A percentile compares a stretch with the other conserved stretches of the same genome.
Evolutionary conservation across 768 basidiomycete species (phyloP).

Genomic region (Leucocoprinus sp.): DNA sequence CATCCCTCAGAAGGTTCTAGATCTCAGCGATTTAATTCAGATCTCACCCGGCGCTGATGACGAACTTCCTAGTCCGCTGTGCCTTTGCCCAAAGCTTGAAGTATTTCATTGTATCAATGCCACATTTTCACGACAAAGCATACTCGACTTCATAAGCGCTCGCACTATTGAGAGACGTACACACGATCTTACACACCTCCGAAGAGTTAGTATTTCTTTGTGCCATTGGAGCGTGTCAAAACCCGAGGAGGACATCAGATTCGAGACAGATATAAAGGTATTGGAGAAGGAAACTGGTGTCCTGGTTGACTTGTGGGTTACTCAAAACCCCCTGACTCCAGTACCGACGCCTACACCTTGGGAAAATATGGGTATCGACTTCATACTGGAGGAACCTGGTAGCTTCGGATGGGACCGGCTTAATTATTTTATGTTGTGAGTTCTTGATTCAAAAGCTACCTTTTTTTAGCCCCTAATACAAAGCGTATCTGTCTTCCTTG

Average conservation of each 20-base stretch:
- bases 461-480: too few relatives aligned
- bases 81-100: constrained; percentile 4
- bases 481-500: too few relatives aligned
- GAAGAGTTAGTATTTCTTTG: constrained; percentile 3
- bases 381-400: too few relatives aligned
- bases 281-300: constrained; percentile 4
- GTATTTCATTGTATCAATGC: neutral
- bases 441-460: too few relatives aligned
- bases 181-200: neutral
- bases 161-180: neutral
- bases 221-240: too few relatives aligned
- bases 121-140: neutral
- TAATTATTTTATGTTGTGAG: too few relatives aligned
- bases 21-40: neutral
- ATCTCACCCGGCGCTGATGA: neutral
- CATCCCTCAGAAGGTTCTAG: neutral
- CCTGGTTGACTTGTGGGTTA: neutral
- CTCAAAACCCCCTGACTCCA: neutral
- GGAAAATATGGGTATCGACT: neutral
- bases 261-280: neutral
- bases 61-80: neutral
- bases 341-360: neutral
- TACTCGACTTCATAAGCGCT: neutral
- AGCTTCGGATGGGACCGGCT: too few relatives aligned
- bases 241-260: neutral